phyloP scores from a whole-genome alignment of 2,329 filamentous ascomycete species.

The Talaromyces funiculosus region DNA sequence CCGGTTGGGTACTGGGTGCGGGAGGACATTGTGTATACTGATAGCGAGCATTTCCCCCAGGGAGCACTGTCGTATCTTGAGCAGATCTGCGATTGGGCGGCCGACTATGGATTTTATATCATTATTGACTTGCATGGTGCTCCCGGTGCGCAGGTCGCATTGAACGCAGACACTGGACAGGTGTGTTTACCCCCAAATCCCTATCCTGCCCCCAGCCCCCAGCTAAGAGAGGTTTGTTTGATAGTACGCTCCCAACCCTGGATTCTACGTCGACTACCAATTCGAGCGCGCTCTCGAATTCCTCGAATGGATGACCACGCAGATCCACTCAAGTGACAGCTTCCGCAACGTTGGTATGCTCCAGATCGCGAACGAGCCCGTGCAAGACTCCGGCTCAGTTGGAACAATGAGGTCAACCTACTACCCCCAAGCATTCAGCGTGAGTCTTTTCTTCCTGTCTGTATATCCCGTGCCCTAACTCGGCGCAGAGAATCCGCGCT shows the following conservation, averaged over 20 bases:
- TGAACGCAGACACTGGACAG: constrained; percentile 46
- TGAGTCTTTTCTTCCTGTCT: constrained; percentile 16
- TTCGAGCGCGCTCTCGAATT: constrained; percentile 53
- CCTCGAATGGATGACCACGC: constrained; percentile 51
- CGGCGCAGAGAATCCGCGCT: constrained; percentile 40
- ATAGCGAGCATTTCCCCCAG: constrained; percentile 48
- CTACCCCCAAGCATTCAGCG: constrained; percentile 45
- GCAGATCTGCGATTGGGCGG: constrained; percentile 45
- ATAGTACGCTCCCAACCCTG: constrained; percentile 35
- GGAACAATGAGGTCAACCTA: constrained; percentile 38
- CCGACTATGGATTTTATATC: constrained; percentile 47
- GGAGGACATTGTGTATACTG: constrained; percentile 44
- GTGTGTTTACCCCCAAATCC: constrained; percentile 16
- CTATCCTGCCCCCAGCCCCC: not conserved
- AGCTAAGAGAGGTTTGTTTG: not conserved
- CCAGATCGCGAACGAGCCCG: constrained; percentile 55
- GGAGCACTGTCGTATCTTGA: constrained; percentile 46
- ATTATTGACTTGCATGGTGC: constrained; percentile 51
- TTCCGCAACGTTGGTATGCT: constrained; percentile 56
- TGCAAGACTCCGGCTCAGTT: constrained; percentile 32
- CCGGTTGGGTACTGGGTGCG: constrained; percentile 54
- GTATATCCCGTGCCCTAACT: not conserved
- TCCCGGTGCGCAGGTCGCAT: constrained; percentile 44
- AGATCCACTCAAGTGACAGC: constrained; percentile 45
- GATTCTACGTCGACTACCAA: constrained; percentile 54